A percentile compares a stretch with the other conserved stretches of the same genome.
These are phyloP conservation scores for Globisporangium middletonii DNA, from an alignment of 352 stramenopile genomes.

Conservation along the genomic window DNA sequence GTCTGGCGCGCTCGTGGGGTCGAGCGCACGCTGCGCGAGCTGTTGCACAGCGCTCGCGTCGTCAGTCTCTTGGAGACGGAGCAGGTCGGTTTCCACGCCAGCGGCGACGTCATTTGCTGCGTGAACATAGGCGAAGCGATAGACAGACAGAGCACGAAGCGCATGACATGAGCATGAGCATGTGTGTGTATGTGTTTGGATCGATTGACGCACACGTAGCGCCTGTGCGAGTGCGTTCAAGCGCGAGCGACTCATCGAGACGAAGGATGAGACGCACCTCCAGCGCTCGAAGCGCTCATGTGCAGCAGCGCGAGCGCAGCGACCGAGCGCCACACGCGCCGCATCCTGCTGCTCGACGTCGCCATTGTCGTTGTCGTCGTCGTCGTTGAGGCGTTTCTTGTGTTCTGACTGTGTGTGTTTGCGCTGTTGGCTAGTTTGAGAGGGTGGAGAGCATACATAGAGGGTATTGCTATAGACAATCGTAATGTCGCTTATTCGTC, in stretches of 20 bases:
- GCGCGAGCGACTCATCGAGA: too few species aligned
- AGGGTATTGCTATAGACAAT: too few species aligned
- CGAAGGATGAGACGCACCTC: too few species aligned
- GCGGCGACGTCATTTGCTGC: neutral
- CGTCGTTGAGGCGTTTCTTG: neutral
- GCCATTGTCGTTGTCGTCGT: neutral
- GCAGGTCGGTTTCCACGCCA: neutral
- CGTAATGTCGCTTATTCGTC: too few species aligned
- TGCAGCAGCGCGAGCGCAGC: neutral
- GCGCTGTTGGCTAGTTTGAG: too few species aligned
- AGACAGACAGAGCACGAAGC: neutral
- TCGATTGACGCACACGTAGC: too few species aligned
- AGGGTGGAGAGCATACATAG: too few species aligned
- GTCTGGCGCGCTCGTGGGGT: slow-evolving; percentile 20
- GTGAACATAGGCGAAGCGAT: neutral
- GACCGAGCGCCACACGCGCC: neutral
- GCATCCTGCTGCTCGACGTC: neutral
- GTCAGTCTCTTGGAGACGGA: neutral
- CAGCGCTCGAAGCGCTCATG: too few species aligned
- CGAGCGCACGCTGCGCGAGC: slow-evolving; percentile 39
- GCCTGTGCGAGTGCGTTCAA: too few species aligned
- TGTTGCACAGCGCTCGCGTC: slow-evolving; percentile 14
- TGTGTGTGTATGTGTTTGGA: too few species aligned
- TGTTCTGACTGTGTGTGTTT: neutral
- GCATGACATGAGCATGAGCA: neutral